Evolutionary conservation across 2,329 filamentous ascomycete species (phyloP).

Genomic region (Aspergillus tanneri): DNA sequence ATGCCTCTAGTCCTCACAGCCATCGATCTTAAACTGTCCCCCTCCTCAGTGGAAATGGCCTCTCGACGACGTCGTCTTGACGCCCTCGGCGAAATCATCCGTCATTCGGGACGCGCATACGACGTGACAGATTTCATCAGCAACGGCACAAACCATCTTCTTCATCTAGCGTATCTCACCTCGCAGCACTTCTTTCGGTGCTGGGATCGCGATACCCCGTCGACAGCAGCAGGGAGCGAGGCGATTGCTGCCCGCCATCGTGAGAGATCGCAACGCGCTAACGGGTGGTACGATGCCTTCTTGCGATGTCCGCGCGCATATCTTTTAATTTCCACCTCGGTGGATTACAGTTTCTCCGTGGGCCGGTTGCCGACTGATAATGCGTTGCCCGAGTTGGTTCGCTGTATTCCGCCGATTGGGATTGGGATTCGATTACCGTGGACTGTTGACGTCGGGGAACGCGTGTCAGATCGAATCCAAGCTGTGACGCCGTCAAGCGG

Average conservation of each 20-base stretch:
- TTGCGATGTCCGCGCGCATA: slow-evolving; percentile 26
- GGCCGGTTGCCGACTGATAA: slow-evolving; percentile 22
- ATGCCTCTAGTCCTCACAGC: slow-evolving; percentile 31
- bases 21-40: slow-evolving; percentile 30
- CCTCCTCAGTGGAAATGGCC: slow-evolving; percentile 16
- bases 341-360: slow-evolving; percentile 26
- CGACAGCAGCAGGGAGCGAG: no score
- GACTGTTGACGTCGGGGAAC: slow-evolving; percentile 9
- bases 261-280: slow-evolving; percentile 13
- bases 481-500: neutral
- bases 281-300: slow-evolving; percentile 27
- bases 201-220: slow-evolving; percentile 6
- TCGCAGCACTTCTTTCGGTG: slow-evolving; percentile 26
- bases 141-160: slow-evolving; percentile 25
- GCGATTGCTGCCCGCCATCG: no score
- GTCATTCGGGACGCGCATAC: slow-evolving; percentile 24
- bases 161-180: slow-evolving; percentile 26
- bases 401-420: slow-evolving; percentile 20
- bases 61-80: slow-evolving; percentile 20
- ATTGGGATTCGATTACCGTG: slow-evolving; percentile 21
- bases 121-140: slow-evolving; percentile 30
- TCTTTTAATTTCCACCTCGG: slow-evolving; percentile 27
- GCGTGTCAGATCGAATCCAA: neutral
- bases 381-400: slow-evolving; percentile 23
- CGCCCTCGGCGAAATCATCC: slow-evolving; percentile 24